Conservation (phyloP, 192 early-diverging fungal genomes). For the Dimargaris xerosporica region DNA sequence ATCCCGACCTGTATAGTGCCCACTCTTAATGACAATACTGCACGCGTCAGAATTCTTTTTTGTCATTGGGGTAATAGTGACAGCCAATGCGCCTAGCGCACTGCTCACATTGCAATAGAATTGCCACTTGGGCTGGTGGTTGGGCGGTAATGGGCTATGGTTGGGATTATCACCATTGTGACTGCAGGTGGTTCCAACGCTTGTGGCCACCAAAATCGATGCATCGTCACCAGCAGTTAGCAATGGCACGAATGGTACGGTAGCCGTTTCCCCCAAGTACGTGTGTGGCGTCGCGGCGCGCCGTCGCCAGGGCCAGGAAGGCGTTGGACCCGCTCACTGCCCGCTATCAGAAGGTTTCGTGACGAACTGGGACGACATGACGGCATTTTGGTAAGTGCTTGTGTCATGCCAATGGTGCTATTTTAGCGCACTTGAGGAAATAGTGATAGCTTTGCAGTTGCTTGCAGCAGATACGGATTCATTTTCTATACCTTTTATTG, state of each 20-base stretch:
- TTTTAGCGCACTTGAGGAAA: no score
- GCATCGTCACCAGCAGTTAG: background rate
- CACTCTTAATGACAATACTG: background rate
- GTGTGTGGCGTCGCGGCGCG: constrained; percentile 26
- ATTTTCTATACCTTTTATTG: background rate
- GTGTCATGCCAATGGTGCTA: background rate
- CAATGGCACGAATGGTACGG: constrained; percentile 14
- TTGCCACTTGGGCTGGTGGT: background rate
- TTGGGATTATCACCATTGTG: background rate
- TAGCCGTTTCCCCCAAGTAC: constrained; percentile 15
- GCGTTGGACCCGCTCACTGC: constrained; percentile 20
- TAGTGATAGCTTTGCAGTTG: background rate
- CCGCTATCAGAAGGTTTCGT: constrained; percentile 46
- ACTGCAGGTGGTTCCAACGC: constrained; percentile 16
- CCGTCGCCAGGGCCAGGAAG: constrained; percentile 14
- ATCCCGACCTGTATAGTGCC: constrained; percentile 16
- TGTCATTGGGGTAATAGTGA: constrained; percentile 6
- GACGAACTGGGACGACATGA: constrained; percentile 54
- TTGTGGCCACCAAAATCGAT: constrained; percentile 15
- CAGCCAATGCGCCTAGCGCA: background rate
- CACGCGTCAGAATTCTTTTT: background rate
- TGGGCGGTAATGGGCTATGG: background rate
- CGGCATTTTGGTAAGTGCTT: constrained; percentile 41
- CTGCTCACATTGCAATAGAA: background rate
- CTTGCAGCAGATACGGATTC: background rate